Conservation (phyloP, 495 filamentous ascomycete genomes). For the Talaromyces liani region DNA sequence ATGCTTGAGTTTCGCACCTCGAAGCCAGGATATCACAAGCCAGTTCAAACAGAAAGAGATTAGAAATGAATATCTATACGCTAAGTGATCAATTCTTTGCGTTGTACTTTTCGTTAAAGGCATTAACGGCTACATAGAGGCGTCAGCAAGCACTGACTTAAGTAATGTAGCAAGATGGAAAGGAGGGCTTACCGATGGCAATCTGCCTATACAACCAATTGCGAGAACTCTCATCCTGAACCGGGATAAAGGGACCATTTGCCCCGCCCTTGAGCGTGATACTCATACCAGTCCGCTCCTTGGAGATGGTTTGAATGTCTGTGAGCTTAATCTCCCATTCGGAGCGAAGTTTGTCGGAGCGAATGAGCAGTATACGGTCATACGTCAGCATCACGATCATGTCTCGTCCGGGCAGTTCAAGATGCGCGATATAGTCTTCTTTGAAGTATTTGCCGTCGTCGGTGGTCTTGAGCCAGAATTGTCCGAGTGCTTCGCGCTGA, state of each 20-base stretch:
- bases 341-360: slow-evolving; percentile 70
- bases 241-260: slow-evolving; percentile 92
- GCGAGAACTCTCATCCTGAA: slow-evolving; percentile 77
- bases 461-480: slow-evolving; percentile 97
- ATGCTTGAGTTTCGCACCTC: not conserved
- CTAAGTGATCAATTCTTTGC: slow-evolving; percentile 39
- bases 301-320: slow-evolving; percentile 93
- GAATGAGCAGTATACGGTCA: slow-evolving; percentile 81
- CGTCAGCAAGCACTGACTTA: not conserved
- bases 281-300: slow-evolving; percentile 90
- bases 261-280: slow-evolving; percentile 81
- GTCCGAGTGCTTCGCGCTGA: slow-evolving; percentile 91
- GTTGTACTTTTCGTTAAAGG: slow-evolving; percentile 65
- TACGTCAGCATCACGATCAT: slow-evolving; percentile 96
- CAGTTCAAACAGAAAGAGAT: not conserved
- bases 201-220: slow-evolving; percentile 81
- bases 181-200: slow-evolving; percentile 40
- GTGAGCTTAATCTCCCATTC: slow-evolving; percentile 96
- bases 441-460: slow-evolving; percentile 97
- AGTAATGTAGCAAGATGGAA: not conserved
- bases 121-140: slow-evolving; percentile 47
- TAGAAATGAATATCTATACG: not conserved
- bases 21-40: not conserved
- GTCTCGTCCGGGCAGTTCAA: slow-evolving; percentile 84
- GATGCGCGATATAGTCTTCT: slow-evolving; percentile 93